These are phyloP conservation scores for Chenopodium quinoa DNA, from an alignment of 148 eudicot species.

Conservation along the genomic window DNA sequence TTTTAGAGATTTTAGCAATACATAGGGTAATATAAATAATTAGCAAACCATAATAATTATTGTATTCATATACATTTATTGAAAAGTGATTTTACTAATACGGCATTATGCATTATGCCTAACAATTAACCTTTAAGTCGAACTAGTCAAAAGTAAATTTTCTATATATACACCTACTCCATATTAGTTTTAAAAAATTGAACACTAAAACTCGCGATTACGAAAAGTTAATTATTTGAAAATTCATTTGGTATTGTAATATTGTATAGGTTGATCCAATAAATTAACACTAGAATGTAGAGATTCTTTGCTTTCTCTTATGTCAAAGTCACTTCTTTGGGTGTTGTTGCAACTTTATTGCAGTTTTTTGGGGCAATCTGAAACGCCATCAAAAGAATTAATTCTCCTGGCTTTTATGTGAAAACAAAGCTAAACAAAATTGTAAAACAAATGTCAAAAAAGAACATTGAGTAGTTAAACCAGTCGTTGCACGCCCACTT, in stretches of 20 bases:
- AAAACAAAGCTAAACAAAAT: neutral
- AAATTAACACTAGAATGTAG: too few species aligned
- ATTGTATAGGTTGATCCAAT: too few species aligned
- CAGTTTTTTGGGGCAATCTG: neutral
- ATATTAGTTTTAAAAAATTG: too few species aligned
- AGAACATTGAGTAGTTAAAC: conserved; percentile 7
- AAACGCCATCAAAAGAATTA: conserved; percentile 17
- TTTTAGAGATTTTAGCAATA: neutral
- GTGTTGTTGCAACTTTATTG: neutral
- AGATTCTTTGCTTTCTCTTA: neutral
- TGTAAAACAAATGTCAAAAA: neutral
- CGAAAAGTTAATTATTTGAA: too few species aligned
- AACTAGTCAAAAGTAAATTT: neutral
- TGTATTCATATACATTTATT: neutral
- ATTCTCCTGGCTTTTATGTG: conserved; percentile 16
- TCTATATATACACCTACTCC: too few species aligned
- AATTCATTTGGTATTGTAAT: too few species aligned
- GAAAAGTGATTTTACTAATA: too few species aligned
- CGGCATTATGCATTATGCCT: neutral
- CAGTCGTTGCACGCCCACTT: conserved; percentile 1
- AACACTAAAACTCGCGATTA: too few species aligned
- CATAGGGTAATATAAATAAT: too few species aligned
- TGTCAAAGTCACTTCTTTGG: neutral
- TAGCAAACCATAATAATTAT: neutral
- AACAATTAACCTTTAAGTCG: neutral